phyloP scores from a whole-genome alignment of 2,329 filamentous ascomycete species.

The Capronia coronata region DNA sequence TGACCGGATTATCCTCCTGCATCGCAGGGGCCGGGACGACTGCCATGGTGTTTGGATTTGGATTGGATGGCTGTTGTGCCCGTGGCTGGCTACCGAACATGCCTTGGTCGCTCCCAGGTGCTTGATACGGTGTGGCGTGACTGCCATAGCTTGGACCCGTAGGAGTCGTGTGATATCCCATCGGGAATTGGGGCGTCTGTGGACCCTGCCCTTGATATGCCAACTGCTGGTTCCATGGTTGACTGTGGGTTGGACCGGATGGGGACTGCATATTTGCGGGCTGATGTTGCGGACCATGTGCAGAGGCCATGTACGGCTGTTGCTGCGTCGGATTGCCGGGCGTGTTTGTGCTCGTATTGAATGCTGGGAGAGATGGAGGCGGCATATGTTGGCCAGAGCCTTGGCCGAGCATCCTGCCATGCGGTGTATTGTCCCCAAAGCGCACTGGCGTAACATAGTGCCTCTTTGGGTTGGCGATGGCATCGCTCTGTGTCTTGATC shows the following conservation, averaged over 20 bases:
- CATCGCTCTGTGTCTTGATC: slow-evolving; percentile 20
- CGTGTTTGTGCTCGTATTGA: too few relatives aligned
- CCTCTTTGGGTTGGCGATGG: slow-evolving; percentile 15
- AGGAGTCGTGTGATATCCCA: background rate
- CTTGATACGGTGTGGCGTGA: background rate
- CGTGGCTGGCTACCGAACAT: background rate
- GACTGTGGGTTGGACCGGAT: background rate
- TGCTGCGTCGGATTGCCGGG: too few relatives aligned
- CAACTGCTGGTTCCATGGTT: background rate
- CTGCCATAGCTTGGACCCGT: slow-evolving; percentile 4
- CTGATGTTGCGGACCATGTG: background rate
- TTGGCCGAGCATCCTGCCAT: slow-evolving; percentile 2
- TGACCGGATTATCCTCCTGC: background rate
- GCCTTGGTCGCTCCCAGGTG: background rate
- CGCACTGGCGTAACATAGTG: slow-evolving; percentile 12
- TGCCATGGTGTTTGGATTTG: slow-evolving; percentile 1
- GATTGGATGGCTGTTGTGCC: background rate
- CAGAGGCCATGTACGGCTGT: background rate
- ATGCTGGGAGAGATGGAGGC: too few relatives aligned
- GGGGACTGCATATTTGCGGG: background rate
- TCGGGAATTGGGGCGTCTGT: background rate
- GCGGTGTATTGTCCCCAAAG: background rate
- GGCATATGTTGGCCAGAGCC: background rate
- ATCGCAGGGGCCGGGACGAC: background rate
- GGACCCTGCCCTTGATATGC: background rate